A percentile compares a stretch with the other conserved stretches of the same genome.
Evolutionary conservation across 2,329 filamentous ascomycete genomes (phyloP).

Genomic region (Pseudocercospora ulei): DNA sequence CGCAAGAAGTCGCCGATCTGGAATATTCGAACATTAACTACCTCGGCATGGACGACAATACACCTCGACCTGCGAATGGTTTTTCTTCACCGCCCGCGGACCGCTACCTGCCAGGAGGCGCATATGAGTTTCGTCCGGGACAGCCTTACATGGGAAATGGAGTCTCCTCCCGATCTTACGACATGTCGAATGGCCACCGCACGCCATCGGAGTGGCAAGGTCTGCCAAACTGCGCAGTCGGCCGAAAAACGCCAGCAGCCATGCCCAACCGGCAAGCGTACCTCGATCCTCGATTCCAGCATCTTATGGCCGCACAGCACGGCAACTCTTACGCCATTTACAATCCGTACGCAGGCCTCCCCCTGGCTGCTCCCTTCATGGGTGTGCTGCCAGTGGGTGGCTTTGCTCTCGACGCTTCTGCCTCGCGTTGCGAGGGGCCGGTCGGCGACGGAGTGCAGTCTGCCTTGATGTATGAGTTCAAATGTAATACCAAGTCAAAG

Average conservation of each 20-base stretch:
- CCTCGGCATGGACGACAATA: constrained; percentile 32
- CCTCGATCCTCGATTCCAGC: constrained; percentile 34
- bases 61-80: constrained; percentile 26
- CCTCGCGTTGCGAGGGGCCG: constrained; percentile 48
- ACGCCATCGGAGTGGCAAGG: constrained; percentile 42
- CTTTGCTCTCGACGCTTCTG: constrained; percentile 33
- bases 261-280: constrained; percentile 35
- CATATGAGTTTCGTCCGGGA: constrained; percentile 20
- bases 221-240: constrained; percentile 12
- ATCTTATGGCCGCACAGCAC: constrained; percentile 35
- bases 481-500: constrained; percentile 59
- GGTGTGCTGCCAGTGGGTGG: constrained; percentile 34
- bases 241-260: constrained; percentile 16
- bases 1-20: constrained; percentile 21
- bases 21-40: constrained; percentile 26
- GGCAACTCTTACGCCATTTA: constrained; percentile 32
- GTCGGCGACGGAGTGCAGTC: constrained; percentile 56
- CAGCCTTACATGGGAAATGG: constrained; percentile 36
- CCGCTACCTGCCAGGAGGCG: constrained; percentile 18
- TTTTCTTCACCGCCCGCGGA: constrained; percentile 15
- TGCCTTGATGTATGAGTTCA: constrained; percentile 67
- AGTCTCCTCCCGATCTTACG: constrained; percentile 34
- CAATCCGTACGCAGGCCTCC: constrained; percentile 34
- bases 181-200: constrained; percentile 39
- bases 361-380: constrained; percentile 33